Conservation (phyloP, 169 alveolate genomes). For the Theileria equi region DNA sequence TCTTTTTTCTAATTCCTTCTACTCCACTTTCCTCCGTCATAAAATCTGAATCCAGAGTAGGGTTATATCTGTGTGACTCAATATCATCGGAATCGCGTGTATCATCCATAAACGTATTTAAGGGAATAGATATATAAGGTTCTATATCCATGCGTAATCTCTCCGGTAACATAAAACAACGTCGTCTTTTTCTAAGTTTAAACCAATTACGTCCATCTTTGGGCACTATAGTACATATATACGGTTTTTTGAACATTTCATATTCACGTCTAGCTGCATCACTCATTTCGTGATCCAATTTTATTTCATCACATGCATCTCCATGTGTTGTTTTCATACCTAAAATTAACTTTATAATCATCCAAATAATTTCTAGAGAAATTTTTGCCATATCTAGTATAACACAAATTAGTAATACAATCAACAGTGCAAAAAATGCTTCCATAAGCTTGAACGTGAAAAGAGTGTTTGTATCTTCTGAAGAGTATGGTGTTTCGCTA, state of each 20-base stretch:
- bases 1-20: too few species aligned
- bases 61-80: too few species aligned
- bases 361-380: conserved; percentile 10
- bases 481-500: too few species aligned
- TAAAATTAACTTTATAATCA: not conserved
- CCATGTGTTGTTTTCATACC: conserved; percentile 24
- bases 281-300: not conserved
- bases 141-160: too few species aligned
- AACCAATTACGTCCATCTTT: not conserved
- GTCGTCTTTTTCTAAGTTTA: not conserved
- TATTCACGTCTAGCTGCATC: not conserved
- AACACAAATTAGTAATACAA: conserved; percentile 22
- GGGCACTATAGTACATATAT: not conserved
- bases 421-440: conserved; percentile 6
- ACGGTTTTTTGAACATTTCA: not conserved
- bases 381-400: conserved; percentile 25
- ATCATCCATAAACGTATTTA: too few species aligned
- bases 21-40: too few species aligned
- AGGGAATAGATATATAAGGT: too few species aligned
- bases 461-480: too few species aligned
- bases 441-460: conserved; percentile 4
- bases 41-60: too few species aligned
- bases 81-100: too few species aligned
- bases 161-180: conserved; percentile 11
- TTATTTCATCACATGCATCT: not conserved